phyloP scores from a whole-genome alignment of 1,284 basidiomycete genomes.

The Sporisorium graminicola region DNA sequence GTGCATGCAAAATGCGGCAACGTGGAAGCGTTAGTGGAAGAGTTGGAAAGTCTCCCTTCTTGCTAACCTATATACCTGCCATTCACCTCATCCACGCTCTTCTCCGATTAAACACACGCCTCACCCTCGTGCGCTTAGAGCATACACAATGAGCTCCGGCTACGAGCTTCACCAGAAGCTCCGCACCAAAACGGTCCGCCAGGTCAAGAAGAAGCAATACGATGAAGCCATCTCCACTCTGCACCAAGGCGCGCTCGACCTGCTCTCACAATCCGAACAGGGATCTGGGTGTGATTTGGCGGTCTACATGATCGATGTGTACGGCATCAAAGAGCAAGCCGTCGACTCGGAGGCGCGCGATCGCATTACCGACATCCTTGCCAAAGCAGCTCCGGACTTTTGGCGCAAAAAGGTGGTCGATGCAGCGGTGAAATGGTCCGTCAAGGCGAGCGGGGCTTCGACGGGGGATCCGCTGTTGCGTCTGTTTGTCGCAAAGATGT shows the following conservation, averaged over 20 bases:
- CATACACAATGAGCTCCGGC: conserved; percentile 42
- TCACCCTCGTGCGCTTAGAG: neutral
- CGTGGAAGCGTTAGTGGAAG: conserved; percentile 3
- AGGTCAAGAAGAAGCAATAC: conserved; percentile 67
- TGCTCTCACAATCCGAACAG: conserved; percentile 63
- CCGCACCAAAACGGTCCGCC: conserved; percentile 67
- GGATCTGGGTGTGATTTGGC: conserved; percentile 67
- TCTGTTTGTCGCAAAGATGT: conserved; percentile 59
- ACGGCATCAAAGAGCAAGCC: conserved; percentile 41
- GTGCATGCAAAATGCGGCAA: conserved; percentile 9
- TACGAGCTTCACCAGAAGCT: conserved; percentile 69
- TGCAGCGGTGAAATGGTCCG: conserved; percentile 65
- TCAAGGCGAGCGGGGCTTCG: conserved; percentile 36
- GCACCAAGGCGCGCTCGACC: conserved; percentile 55
- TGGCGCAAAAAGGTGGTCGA: conserved; percentile 67
- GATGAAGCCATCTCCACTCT: conserved; percentile 61
- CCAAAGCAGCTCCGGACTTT: conserved; percentile 57
- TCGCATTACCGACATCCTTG: conserved; percentile 54
- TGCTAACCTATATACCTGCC: conserved; percentile 1
- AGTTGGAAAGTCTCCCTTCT: neutral
- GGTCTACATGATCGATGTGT: conserved; percentile 67
- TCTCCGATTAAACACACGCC: neutral
- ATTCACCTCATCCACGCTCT: neutral
- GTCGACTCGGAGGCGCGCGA: conserved; percentile 52
- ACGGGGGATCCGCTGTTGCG: conserved; percentile 61